Evolutionary conservation across 2,329 filamentous ascomycete genomes (phyloP), one percentile per base, ranked within the genome.

Genomic region (Aureobasidium lini): DNA sequence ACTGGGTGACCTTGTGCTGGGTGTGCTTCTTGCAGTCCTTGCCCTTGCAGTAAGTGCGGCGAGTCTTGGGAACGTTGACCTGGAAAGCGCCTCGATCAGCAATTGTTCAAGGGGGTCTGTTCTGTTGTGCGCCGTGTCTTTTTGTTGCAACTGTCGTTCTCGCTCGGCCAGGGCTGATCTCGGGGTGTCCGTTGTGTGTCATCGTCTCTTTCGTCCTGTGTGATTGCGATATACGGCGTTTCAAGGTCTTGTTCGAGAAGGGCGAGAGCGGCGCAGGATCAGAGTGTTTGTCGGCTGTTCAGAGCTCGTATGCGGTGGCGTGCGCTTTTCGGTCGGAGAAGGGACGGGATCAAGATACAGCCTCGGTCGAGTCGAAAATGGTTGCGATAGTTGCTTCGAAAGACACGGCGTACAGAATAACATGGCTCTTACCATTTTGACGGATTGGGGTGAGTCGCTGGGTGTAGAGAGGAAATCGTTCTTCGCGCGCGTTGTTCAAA

Each of bases 1-100:
- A 95, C 82, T 95, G 90, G 71, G 90, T 94, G 76, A 94, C 89
- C 83, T 87, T 90, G 85, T 92, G 89, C 82, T 91, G 90, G 74
- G 84, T 85, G 72, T 77, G 78, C 77, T 80, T 80, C 74, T 83
- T 83, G 89, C 91, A 95, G 75, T 90, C 86, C 84, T 88, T 92
- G 84, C 89, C 89, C 85, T 95, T 95, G 90, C 90, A 95, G 84
- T 91, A 96, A 79, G 92, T 96, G 83, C 90, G 89, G 77, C 91
- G 87, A 78, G 91, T 96, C 85, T 96, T 96, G 76, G 92, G 91
- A 83, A 96, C 89, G 89, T 96, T 96, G 84, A 96, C 91, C 92
- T 93, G 66, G 57, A 60, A 16, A 44, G 39, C 57, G 34, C 54
- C 54, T 47, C 32, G 54, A 57, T 57, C 54, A 57, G 54, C 36